Evolutionary conservation across 768 basidiomycete species (phyloP), one percentile per base, ranked within the genome.

Genomic region (Vararia minispora): DNA sequence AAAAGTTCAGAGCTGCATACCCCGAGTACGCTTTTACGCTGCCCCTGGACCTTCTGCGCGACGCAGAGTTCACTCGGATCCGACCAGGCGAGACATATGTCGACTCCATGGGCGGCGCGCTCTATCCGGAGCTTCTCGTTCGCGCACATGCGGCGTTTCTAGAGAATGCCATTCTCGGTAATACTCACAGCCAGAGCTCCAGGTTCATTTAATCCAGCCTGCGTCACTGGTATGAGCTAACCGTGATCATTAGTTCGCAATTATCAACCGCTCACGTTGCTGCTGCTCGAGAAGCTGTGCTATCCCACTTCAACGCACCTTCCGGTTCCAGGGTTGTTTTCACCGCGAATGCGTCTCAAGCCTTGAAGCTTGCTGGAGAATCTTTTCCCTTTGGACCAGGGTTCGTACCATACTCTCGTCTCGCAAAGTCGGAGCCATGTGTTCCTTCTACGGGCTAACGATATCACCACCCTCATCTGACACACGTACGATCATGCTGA

Each of bases 41-140:
- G 75, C 77, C 77, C 40, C 53, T 85, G 39, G 82, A 85, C 49
- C 66, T 71, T 0, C 66, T 84, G 12, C 72, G 80, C 33, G 63
- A 68, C 45, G 74, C 68, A 0, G 79, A 85, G 54, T 81, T 71
- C 16, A 32, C 29, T 8, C 45, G 45, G 10, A 37, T 46, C 43
- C 68, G 66, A 10, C 60, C 62, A 7, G 73, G 73, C 5, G 82
- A 87, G 60, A 79, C 77, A 7, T 88, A 88, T 42, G 78, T 86
- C 43, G 86, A 89, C 51, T 88, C 82, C 46, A 88, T 88, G 82
- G 86, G 86, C 22, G 84, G 81, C 17, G 72, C 81, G 0, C 62
- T 88, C 24, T 85, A 84, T 46, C 86, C 86, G 9, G 79, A 84
- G 48, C 79, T 76, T 48, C 72, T 89, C 24, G 71, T 88, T 41